Percentiles rank a stretch among this genome's conserved stretches.
Conservation (phyloP, 345 rosid genomes). For the Salix viminalis region DNA sequence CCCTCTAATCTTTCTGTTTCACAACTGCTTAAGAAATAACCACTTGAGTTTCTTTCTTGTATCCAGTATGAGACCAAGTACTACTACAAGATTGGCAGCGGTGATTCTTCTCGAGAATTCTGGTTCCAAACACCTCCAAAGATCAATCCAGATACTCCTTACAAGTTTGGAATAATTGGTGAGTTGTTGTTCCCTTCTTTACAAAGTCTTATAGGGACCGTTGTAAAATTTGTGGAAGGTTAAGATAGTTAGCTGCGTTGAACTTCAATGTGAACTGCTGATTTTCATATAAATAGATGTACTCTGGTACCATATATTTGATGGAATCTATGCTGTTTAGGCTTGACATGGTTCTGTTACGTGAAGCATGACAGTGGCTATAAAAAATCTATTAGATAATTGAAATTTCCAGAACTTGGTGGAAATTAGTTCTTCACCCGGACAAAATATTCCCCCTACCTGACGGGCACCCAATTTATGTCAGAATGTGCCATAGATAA, state of each 20-base stretch:
- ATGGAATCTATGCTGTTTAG: background rate
- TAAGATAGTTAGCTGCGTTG: background rate
- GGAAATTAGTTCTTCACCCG: background rate
- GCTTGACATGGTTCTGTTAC: background rate
- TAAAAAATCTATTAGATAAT: background rate
- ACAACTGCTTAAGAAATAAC: background rate
- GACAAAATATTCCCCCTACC: background rate
- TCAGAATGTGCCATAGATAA: background rate
- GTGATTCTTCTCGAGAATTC: constrained; percentile 69
- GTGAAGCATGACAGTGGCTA: background rate
- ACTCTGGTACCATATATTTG: background rate
- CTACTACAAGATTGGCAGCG: constrained; percentile 73
- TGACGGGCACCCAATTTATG: too few species aligned
- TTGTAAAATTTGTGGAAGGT: background rate
- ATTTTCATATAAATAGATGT: background rate
- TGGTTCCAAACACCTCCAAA: constrained; percentile 87
- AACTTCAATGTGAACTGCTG: background rate
- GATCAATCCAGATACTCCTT: constrained; percentile 68
- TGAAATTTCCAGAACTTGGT: background rate
- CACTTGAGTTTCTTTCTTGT: background rate
- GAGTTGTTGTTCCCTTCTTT: constrained; percentile 30
- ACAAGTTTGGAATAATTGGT: constrained; percentile 96
- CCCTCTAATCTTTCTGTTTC: background rate
- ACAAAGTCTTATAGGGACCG: background rate
- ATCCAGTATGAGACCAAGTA: constrained; percentile 79